Percentiles rank a stretch among this genome's conserved stretches.
These are phyloP conservation scores for Dendrostoma leiphaemia DNA, from an alignment of 2,329 filamentous ascomycete genomes.

Conservation along the genomic window DNA sequence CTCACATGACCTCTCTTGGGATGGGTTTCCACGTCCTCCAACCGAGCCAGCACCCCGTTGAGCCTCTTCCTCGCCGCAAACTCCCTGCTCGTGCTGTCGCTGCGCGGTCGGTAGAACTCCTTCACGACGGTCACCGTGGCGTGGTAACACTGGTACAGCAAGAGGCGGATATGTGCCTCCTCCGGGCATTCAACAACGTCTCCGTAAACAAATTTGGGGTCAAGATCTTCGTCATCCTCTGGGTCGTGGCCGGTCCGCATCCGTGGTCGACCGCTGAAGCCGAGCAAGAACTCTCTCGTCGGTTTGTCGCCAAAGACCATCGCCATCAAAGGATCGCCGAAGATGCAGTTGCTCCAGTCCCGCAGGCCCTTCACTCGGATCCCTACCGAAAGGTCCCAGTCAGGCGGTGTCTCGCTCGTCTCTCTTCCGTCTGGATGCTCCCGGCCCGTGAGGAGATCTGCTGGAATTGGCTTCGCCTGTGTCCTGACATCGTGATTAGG, in stretches of 20 bases:
- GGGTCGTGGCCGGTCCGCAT: constrained; percentile 13
- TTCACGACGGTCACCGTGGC: constrained; percentile 49
- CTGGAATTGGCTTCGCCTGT: not conserved
- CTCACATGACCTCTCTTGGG: constrained; percentile 32
- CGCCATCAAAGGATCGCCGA: constrained; percentile 58
- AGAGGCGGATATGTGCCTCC: constrained; percentile 43
- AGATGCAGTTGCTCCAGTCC: constrained; percentile 58
- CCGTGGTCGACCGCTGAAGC: constrained; percentile 35
- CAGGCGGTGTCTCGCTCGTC: constrained; percentile 1
- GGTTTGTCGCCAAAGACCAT: constrained; percentile 45
- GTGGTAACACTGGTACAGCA: constrained; percentile 60
- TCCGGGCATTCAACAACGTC: constrained; percentile 40
- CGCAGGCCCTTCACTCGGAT: constrained; percentile 48
- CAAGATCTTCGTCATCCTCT: constrained; percentile 13
- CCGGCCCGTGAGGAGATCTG: constrained; percentile 6
- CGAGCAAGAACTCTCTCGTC: constrained; percentile 43
- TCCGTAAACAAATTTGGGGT: constrained; percentile 5
- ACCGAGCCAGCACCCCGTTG: constrained; percentile 41
- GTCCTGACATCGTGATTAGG: not conserved
- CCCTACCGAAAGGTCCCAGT: not conserved
- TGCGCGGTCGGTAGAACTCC: constrained; percentile 53
- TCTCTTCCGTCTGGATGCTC: constrained; percentile 7
- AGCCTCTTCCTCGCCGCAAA: constrained; percentile 52
- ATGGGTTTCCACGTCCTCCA: constrained; percentile 40
- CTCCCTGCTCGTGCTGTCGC: constrained; percentile 48